A percentile compares a stretch with the other conserved stretches of the same genome.
Conservation (phyloP, 106 monocot species). For the Triglochin maritima region DNA sequence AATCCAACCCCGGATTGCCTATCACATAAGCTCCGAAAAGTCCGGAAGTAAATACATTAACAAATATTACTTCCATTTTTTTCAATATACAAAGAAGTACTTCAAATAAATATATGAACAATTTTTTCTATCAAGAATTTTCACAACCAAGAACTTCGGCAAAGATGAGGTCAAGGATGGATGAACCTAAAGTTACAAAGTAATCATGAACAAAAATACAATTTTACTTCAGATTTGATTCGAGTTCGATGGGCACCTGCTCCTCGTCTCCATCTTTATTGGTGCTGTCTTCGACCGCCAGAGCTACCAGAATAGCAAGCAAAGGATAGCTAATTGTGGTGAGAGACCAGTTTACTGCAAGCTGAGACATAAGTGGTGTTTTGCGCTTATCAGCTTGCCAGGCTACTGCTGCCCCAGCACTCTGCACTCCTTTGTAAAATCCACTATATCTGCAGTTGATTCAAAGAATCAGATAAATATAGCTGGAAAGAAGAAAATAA, state of each 20-base stretch:
- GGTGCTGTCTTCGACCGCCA: conserved; percentile 45
- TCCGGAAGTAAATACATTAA: background rate
- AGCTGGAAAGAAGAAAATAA: background rate
- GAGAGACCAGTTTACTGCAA: conserved; percentile 66
- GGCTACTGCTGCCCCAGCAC: conserved; percentile 69
- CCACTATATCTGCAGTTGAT: conserved; percentile 43
- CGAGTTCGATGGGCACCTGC: no score
- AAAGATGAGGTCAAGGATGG: no score
- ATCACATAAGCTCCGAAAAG: conserved; percentile 12
- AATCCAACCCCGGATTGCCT: conserved; percentile 3
- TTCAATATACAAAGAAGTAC: no score
- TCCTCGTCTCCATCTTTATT: no score
- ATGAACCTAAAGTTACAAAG: no score
- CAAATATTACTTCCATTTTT: no score
- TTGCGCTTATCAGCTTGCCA: conserved; percentile 63
- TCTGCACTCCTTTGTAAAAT: conserved; percentile 86
- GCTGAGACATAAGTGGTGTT: conserved; percentile 43
- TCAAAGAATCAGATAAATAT: background rate
- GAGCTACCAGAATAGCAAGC: conserved; percentile 38
- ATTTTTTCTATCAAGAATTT: no score
- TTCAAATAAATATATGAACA: no score
- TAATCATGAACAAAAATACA: no score
- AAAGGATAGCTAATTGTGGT: conserved; percentile 71
- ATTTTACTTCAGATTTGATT: no score
- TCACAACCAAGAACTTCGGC: no score